Base-by-base conservation (phyloP, 2,329 filamentous ascomycete genomes). In the Didymella pomorum region DNA sequence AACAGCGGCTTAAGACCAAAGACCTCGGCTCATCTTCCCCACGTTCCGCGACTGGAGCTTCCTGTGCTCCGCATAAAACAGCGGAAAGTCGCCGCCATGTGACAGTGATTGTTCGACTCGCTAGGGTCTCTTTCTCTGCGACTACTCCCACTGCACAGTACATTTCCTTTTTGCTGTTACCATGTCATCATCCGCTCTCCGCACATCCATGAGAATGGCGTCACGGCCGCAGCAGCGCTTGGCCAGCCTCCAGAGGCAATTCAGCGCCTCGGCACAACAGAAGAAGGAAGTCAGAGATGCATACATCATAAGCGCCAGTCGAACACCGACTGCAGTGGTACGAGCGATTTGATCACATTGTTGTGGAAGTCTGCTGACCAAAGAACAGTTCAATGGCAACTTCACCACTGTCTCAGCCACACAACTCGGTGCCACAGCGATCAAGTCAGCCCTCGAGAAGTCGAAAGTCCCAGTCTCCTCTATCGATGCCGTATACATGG, bases 401-500 rank as follows among this genome's bases (percentile, higher is more conserved):
- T 95, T 96, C 76, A 84, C 90, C 43, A 90, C 86, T 45, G 87
- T 98, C 29, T 83, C 93, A 3, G 94, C 93, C 10, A 90, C 95
- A n/a, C 85, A 91, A 72, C 89, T 99, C 45, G 95, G 92, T 66
- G 92, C 94, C 28, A 88, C 89, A 16, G 95, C 93, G 58, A 98
- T 99, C 81, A 95, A 93, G 78, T 90, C 92, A 45, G 95, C 95
- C 26, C 79, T 99, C 52, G 86, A 89, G 68, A 96, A 95, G 79
- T 96, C 93, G 51, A 89, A 87, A 64, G 85, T 98, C 7, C 93
- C 95, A 1, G 78, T 87, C 51, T 87, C 89, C 31, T 90, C 90
- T 74, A 92, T 98, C 71, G 90, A 89, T 63, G 91, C 96, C 79
- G 92, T 98, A 16, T 98, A 98, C 82, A 96, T 98, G 91, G 95